phyloP scores from a whole-genome alignment of 179 eudicot species.

The Corrigiola litoralis region DNA sequence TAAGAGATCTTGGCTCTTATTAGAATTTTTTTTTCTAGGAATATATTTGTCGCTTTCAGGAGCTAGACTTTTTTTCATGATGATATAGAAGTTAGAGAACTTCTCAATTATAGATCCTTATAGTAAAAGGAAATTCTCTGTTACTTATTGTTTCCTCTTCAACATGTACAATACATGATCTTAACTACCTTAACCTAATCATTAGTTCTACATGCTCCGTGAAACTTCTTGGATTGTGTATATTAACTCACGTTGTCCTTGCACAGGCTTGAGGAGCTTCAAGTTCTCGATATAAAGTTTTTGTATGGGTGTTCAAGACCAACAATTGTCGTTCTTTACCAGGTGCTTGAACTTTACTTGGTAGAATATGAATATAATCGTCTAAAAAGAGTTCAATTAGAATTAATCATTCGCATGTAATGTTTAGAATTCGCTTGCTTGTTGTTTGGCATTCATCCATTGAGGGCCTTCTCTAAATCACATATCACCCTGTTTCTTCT shows the following conservation, averaged over 20 bases:
- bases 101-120: too few relatives aligned
- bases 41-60: too few relatives aligned
- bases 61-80: too few relatives aligned
- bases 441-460: background rate
- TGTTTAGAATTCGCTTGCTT: constrained; percentile 9
- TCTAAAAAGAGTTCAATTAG: background rate
- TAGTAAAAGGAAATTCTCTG: too few relatives aligned
- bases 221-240: background rate
- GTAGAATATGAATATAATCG: background rate
- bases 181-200: background rate
- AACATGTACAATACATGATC: too few relatives aligned
- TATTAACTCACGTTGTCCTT: constrained; percentile 1
- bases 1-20: background rate
- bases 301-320: constrained; percentile 84
- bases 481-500: background rate
- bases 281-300: constrained; percentile 96
- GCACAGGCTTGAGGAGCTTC: constrained; percentile 97
- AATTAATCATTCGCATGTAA: background rate
- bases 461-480: background rate
- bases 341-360: constrained; percentile 43
- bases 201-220: background rate
- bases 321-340: constrained; percentile 95
- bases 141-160: too few relatives aligned
- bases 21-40: background rate
- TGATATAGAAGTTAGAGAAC: too few relatives aligned